Evolutionary conservation across 345 rosid genomes (phyloP), one percentile per base, ranked within the genome.

Genomic region (Salix koriyanagi): DNA sequence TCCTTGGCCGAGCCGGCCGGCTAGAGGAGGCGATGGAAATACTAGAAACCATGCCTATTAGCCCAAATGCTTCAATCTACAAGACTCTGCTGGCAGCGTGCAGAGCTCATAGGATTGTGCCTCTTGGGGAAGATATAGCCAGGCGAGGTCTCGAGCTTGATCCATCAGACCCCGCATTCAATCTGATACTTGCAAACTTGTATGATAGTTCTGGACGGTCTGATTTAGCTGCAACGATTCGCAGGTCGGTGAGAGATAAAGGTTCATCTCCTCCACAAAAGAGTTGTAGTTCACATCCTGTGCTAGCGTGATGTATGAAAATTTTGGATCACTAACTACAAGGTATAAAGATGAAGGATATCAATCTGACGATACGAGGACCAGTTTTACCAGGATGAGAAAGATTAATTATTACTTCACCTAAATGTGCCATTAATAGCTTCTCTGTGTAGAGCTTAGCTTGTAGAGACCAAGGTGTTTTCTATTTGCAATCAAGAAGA

Each of bases 51-150:
- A 85, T 88, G 93, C 86, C 87, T 16, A 64, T 81, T 48, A 83
- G 42, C 71, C 87, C 88, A 69, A 69, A 87, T 83, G 86, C 84
- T 52, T 28, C 75, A 75, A 82, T 89, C 71, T 88, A 88, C 88
- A 91, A 86, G 77, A 86, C 87, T 32, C 6, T 91, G 77, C 69
- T 92, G 65, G 75, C 84, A 61, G 88, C 90, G 71, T 89, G 92
- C 85, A 84, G 80, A 71, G 71, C 79, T 66, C 88, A 88, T 64
- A 78, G 77, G 78, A 87, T 87, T 0, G 87, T 76, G 54, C 77
- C 87, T 69, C 79, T 91, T 4, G 94, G 90, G 21, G 95, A 92
- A 87, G 89, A 89, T 61, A 83, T 87, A 82, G 95, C 94, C 23
- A 85, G 86, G 83, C 77, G 79, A 73, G 95, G 92, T 46, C 87